A percentile compares a stretch with the other conserved stretches of the same genome.
Conservation (phyloP, 225 moss, liverwort and hornwort species). For the Neckera pumila region DNA sequence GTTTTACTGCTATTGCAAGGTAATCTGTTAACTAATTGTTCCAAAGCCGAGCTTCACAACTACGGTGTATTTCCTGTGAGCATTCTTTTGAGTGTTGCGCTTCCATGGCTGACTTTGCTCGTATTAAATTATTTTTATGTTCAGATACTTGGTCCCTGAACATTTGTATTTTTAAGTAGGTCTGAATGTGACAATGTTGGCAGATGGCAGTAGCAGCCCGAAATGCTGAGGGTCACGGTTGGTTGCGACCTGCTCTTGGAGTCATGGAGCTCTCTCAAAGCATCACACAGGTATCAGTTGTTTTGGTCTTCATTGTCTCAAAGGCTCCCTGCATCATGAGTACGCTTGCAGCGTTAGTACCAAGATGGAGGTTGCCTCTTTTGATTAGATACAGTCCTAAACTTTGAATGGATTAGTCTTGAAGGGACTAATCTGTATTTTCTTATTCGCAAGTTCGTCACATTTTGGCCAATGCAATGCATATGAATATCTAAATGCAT, state of each 20-base stretch:
- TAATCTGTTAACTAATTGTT: background rate
- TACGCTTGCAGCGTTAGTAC: background rate
- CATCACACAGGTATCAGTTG: slow-evolving; percentile 61
- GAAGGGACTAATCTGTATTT: background rate
- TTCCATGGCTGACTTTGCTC: background rate
- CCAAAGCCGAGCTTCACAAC: background rate
- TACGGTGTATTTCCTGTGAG: background rate
- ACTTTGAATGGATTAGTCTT: background rate
- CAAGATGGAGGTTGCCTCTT: background rate
- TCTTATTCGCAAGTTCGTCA: background rate
- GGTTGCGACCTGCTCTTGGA: slow-evolving; percentile 94
- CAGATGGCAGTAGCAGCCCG: slow-evolving; percentile 93
- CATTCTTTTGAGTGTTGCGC: background rate
- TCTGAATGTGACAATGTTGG: background rate
- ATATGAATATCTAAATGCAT: background rate
- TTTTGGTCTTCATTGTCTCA: background rate
- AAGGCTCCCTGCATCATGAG: background rate
- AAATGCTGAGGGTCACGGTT: slow-evolving; percentile 80
- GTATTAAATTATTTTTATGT: background rate
- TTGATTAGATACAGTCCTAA: background rate
- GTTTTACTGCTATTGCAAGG: background rate
- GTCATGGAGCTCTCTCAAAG: slow-evolving; percentile 98
- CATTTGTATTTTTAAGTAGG: background rate
- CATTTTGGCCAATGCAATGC: background rate
- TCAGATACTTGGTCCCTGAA: background rate